Conservation (phyloP, 805 yeast genomes). For the Wickerhamiella lipophila region DNA sequence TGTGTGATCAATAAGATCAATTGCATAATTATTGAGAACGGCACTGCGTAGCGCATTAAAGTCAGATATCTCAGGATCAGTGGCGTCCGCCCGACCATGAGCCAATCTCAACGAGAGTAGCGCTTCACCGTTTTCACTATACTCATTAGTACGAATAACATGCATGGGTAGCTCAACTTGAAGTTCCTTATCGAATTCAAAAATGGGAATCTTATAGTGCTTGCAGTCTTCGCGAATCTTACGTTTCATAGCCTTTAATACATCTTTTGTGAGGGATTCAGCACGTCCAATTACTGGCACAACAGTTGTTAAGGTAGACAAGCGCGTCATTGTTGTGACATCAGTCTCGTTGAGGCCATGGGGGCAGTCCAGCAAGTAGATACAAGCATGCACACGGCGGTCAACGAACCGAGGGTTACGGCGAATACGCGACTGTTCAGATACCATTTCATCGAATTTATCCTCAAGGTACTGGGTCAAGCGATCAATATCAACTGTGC, state of each 20-base stretch:
- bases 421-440: conserved; percentile 61
- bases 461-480: conserved; percentile 50
- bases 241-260: conserved; percentile 42
- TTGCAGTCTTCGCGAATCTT: conserved; percentile 46
- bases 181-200: conserved; percentile 60
- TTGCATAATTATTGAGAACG: conserved; percentile 66
- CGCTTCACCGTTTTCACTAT: conserved; percentile 48
- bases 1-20: conserved; percentile 72
- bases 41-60: conserved; percentile 71
- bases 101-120: conserved; percentile 73
- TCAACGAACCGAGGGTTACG: conserved; percentile 62
- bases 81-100: conserved; percentile 83
- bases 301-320: conserved; percentile 63
- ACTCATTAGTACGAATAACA: conserved; percentile 55
- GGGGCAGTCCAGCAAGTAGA: conserved; percentile 57
- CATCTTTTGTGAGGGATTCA: conserved; percentile 61
- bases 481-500: conserved; percentile 36
- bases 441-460: conserved; percentile 58
- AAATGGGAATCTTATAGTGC: conserved; percentile 49
- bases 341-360: conserved; percentile 56
- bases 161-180: conserved; percentile 61
- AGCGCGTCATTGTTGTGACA: conserved; percentile 54
- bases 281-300: conserved; percentile 74
- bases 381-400: conserved; percentile 60
- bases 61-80: conserved; percentile 75